phyloP scores from a whole-genome alignment of 2,329 filamentous ascomycete species.

The Chaetomium globosum region DNA sequence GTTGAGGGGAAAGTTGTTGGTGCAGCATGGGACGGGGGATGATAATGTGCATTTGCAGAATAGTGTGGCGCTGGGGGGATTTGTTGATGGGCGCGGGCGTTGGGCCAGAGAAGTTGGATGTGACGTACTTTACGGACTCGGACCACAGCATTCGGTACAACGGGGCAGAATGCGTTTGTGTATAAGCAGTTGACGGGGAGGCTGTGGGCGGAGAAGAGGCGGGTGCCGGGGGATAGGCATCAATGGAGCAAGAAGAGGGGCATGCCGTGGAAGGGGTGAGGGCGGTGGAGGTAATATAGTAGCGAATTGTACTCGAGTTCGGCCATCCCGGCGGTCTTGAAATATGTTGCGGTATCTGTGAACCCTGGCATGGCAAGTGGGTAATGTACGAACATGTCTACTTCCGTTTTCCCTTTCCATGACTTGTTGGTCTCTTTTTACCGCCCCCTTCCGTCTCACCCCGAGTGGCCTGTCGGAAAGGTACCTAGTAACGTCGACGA shows the following conservation, averaged over 20 bases:
- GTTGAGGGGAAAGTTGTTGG: conserved; percentile 60
- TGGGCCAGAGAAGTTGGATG: conserved; percentile 62
- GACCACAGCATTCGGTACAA: conserved; percentile 65
- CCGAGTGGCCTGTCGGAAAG: not conserved
- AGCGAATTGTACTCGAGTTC: not conserved
- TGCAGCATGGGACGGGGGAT: conserved; percentile 69
- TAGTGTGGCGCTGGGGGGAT: conserved; percentile 63
- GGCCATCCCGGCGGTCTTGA: not conserved
- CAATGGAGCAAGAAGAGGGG: conserved; percentile 34
- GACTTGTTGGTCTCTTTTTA: too few species aligned
- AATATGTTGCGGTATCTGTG: not conserved
- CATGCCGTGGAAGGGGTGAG: conserved; percentile 20
- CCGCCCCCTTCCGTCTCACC: too few species aligned
- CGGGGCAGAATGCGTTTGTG: conserved; percentile 56
- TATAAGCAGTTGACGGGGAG: conserved; percentile 63
- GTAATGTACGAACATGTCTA: too few species aligned
- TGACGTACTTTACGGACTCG: conserved; percentile 66
- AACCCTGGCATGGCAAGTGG: not conserved
- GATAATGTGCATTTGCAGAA: conserved; percentile 76
- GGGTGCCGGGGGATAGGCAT: conserved; percentile 41
- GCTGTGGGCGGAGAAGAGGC: conserved; percentile 63
- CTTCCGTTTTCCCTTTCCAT: too few species aligned
- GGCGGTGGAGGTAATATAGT: not conserved
- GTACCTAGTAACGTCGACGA: not conserved
- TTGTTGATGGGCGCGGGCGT: conserved; percentile 62